Percentiles rank a stretch among this genome's conserved stretches.
Conservation (phyloP, 164 flowering plant species). For the Kingdonia uniflora region DNA sequence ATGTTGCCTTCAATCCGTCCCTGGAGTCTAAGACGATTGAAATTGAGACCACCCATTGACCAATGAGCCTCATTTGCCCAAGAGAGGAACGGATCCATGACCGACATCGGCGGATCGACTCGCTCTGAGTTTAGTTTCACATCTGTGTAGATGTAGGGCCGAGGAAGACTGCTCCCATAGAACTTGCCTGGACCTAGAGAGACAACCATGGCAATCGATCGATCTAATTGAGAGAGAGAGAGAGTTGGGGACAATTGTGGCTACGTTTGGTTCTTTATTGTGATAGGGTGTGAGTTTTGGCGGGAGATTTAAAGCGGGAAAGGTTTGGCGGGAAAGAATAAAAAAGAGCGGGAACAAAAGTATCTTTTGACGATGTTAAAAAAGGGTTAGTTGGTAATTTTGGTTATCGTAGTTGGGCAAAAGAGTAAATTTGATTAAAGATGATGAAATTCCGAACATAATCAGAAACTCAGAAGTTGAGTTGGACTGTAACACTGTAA, state of each 20-base stretch:
- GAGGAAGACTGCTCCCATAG: conserved; percentile 84
- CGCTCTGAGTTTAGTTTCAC: conserved; percentile 39
- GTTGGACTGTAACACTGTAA: too few species aligned
- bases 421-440: too few species aligned
- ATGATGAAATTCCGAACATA: too few species aligned
- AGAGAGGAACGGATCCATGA: conserved; percentile 51
- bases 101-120: conserved; percentile 62
- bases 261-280: too few species aligned
- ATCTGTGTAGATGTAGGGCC: conserved; percentile 68
- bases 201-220: conserved; percentile 29
- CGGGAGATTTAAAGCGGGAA: neutral
- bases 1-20: conserved; percentile 82
- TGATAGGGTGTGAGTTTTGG: neutral
- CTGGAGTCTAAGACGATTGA: conserved; percentile 59
- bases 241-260: neutral
- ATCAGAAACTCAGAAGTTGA: too few species aligned
- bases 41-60: conserved; percentile 91
- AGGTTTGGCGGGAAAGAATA: neutral
- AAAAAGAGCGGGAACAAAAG: too few species aligned
- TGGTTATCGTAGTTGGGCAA: too few species aligned
- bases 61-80: conserved; percentile 95
- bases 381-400: too few species aligned
- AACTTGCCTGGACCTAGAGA: conserved; percentile 69
- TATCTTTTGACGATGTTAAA: too few species aligned
- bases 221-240: neutral